Conservation (phyloP, 2,329 filamentous ascomycete genomes). For the Trichoderma brevicompactum region DNA sequence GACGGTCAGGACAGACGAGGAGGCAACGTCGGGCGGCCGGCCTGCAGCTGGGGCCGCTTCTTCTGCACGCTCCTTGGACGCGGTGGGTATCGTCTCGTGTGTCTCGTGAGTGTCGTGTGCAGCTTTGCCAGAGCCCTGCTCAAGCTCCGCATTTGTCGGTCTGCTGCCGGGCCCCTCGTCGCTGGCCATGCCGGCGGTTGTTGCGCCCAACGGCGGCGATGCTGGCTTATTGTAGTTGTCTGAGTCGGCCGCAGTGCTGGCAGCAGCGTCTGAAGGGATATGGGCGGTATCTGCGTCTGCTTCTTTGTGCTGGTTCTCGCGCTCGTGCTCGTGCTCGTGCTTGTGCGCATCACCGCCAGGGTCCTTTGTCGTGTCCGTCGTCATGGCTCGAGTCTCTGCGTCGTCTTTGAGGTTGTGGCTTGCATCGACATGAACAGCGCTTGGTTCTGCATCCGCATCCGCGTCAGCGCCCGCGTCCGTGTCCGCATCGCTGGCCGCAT, state of each 20-base stretch:
- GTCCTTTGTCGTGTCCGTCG: background rate
- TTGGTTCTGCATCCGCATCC: conserved; percentile 4
- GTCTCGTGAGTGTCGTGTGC: background rate
- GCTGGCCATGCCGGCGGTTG: conserved; percentile 18
- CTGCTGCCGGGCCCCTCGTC: conserved; percentile 21
- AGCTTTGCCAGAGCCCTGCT: conserved; percentile 13
- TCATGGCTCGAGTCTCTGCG: background rate
- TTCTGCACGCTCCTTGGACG: background rate
- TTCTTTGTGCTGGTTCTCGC: background rate
- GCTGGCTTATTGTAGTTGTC: background rate
- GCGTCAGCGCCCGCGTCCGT: conserved; percentile 25
- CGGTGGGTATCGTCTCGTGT: background rate
- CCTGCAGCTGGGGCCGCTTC: too few species aligned
- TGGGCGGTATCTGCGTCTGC: background rate
- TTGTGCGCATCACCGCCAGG: too few species aligned
- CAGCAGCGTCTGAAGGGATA: conserved; percentile 6
- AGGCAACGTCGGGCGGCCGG: background rate
- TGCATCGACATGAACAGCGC: background rate
- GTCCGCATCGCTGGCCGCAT: conserved; percentile 25
- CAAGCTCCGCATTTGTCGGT: conserved; percentile 21
- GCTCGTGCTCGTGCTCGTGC: too few species aligned
- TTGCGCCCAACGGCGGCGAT: background rate
- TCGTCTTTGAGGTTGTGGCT: background rate
- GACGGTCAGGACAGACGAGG: conserved; percentile 48
- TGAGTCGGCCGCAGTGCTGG: background rate